Evolutionary conservation across 2,329 filamentous ascomycete genomes (phyloP).

Genomic region (Colletotrichum tropicale): DNA sequence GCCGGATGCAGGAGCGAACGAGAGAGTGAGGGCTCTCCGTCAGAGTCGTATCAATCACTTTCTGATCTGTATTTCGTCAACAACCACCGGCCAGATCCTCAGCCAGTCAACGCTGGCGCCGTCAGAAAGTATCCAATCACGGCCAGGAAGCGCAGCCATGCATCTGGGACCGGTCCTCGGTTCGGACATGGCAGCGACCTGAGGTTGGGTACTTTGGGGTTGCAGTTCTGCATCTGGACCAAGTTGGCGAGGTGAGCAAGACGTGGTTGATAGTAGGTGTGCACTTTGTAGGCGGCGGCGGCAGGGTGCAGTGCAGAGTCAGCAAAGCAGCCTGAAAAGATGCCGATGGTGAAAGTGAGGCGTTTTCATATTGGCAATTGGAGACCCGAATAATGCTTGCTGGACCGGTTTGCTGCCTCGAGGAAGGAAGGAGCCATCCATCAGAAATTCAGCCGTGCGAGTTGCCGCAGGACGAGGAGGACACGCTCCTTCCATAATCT

Average conservation of each 20-base stretch:
- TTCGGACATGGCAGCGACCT: neutral
- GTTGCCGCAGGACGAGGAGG: neutral
- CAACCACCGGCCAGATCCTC: neutral
- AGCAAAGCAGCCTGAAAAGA: neutral
- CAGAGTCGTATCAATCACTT: conserved; percentile 4
- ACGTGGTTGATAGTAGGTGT: neutral
- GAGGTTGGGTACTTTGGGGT: neutral
- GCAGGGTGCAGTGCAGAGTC: neutral
- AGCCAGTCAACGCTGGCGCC: neutral
- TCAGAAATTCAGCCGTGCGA: neutral
- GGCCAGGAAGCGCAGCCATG: neutral
- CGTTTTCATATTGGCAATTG: neutral
- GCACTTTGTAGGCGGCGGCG: neutral
- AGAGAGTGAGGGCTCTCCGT: neutral
- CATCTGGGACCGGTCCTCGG: neutral
- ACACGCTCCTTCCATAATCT: neutral
- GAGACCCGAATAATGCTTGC: neutral
- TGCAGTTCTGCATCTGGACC: neutral
- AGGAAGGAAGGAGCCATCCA: neutral
- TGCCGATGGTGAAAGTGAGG: neutral
- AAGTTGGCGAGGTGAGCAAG: neutral
- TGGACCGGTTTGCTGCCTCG: neutral
- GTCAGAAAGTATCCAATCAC: neutral
- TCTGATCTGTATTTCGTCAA: neutral
- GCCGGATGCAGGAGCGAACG: neutral